Conservation (phyloP, 768 basidiomycete species). For the Pisolithus sp. region DNA sequence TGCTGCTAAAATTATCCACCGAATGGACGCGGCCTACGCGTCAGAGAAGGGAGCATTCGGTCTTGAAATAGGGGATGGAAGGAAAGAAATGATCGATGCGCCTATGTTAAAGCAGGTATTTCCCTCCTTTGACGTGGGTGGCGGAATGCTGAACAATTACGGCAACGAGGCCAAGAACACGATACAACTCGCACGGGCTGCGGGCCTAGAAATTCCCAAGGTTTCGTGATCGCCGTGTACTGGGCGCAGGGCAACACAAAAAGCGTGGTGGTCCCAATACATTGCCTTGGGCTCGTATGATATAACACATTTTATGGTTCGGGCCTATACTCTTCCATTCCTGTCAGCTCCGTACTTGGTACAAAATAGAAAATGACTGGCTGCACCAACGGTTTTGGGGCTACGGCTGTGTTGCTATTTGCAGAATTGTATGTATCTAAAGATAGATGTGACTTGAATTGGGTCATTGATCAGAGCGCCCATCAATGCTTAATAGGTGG, state of each 20-base stretch:
- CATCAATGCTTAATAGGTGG: no score
- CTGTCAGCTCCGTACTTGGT: no score
- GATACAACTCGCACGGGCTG: constrained; percentile 46
- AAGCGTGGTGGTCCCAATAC: neutral
- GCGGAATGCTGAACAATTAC: no score
- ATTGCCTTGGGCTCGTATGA: no score
- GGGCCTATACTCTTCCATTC: no score
- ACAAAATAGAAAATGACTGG: no score
- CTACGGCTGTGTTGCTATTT: no score
- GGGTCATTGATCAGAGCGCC: neutral
- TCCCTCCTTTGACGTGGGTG: neutral
- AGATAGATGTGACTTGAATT: neutral
- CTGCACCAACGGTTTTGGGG: no score
- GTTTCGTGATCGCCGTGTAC: constrained; percentile 19
- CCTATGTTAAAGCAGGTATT: constrained; percentile 82
- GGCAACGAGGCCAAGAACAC: constrained; percentile 42
- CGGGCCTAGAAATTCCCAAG: constrained; percentile 48
- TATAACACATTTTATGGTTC: no score
- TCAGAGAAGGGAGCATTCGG: constrained; percentile 64
- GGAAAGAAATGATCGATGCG: constrained; percentile 83
- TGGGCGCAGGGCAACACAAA: neutral
- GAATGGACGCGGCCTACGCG: constrained; percentile 54
- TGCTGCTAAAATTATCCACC: constrained; percentile 66
- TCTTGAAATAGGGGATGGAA: constrained; percentile 47
- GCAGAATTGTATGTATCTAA: neutral